Evolutionary conservation across 176 grass and related monocot genomes (phyloP).

Genomic region (Saccharum officinarum): DNA sequence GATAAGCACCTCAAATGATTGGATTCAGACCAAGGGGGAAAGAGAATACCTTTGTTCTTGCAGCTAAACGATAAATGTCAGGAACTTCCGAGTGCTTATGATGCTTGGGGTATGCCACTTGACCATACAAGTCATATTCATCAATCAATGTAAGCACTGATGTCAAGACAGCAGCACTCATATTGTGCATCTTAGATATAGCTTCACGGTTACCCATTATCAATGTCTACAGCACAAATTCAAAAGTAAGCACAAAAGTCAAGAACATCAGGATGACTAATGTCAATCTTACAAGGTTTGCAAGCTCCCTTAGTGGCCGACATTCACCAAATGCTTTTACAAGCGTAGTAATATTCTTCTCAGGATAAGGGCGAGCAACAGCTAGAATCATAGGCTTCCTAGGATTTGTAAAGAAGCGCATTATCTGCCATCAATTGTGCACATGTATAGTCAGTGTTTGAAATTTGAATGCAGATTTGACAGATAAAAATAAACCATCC

Average conservation of each 20-base stretch:
- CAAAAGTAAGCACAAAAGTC: not conserved
- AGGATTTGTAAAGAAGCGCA: not conserved
- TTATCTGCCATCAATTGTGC: not conserved
- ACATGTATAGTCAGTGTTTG: not conserved
- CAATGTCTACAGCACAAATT: conserved; percentile 54
- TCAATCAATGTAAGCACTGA: conserved; percentile 78
- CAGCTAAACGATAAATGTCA: conserved; percentile 76
- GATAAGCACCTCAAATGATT: not conserved
- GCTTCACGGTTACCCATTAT: conserved; percentile 86
- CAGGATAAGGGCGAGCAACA: not conserved
- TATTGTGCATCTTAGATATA: conserved; percentile 81
- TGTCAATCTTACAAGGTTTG: conserved; percentile 66
- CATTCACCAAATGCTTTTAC: not conserved
- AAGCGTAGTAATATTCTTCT: not conserved
- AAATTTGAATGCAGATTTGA: not conserved
- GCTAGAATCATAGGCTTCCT: not conserved
- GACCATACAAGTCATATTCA: conserved; percentile 78
- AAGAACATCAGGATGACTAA: not conserved
- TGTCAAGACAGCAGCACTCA: conserved; percentile 73
- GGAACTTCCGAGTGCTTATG: conserved; percentile 85
- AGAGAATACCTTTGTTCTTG: conserved; percentile 72
- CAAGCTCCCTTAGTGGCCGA: conserved; percentile 35
- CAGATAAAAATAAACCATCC: not conserved
- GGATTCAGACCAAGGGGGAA: conserved; percentile 12
- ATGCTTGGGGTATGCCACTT: conserved; percentile 88